Base-by-base conservation (phyloP, 495 filamentous ascomycete species). In the Penicillium nucicola region DNA sequence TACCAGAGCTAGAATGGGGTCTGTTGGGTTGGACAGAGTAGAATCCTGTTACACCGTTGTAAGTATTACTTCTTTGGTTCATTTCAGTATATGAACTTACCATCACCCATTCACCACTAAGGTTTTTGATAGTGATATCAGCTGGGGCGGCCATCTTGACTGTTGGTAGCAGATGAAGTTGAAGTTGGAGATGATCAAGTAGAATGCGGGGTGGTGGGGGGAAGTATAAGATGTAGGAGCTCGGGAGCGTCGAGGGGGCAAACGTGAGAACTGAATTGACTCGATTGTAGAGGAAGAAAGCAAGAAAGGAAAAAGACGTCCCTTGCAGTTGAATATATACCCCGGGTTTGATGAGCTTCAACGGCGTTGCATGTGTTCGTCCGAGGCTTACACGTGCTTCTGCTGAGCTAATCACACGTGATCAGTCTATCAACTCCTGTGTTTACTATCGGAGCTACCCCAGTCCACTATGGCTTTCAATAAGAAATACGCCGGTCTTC, bases 401-500 rank as follows among this genome's bases (percentile, higher is more conserved):
- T 39, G 49, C 46, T 50, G 57, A 55, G 20, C 54, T 57, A 39
- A 36, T 6, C 7, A 18, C 39, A 40, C 31, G 17, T 41, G 43
- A 45, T 23, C 15, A 22, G 43, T 34, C 17, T 18, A 20, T 22
- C 37, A 20, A 18, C 18, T 33, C 38, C 36, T 25, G 36, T 48
- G 46, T 48, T 48, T 48, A 48, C 45, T 31, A 39, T 40, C 17
- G 15, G 41, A 37, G 55, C 46, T 53, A 36, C 20, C 37, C 52
- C 44, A 43, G 25, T 36, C 33, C 57, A 44, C 33, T 47, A 77
- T 77, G 74, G 68, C 75, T n/a, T 70, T 76, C 55, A 78, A 75
- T 53, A 73, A 74, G 60, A 95, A 95, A 74, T 95, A 95, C 65
- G 89, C 88, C 44, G 86, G 81, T 48, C 77, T 95, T 49, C 89